phyloP scores from a whole-genome alignment of 2,329 filamentous ascomycete species.

The Fusarium hainanense region DNA sequence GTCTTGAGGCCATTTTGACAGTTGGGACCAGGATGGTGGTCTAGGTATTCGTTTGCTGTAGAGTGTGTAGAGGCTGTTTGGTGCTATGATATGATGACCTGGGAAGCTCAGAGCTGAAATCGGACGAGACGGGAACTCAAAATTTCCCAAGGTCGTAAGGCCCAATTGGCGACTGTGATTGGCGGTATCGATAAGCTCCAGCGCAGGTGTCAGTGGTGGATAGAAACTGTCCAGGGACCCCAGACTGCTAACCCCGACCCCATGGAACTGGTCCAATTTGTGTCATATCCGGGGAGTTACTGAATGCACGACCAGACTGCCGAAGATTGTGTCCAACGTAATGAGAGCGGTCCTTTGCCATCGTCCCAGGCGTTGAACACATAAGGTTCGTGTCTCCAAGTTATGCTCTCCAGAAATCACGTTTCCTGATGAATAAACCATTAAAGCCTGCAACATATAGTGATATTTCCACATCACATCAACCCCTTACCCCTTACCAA shows the following conservation, averaged over 20 bases:
- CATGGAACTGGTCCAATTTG: background rate
- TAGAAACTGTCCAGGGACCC: slow-evolving; percentile 5
- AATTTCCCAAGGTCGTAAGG: slow-evolving; percentile 35
- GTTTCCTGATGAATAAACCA: too few relatives aligned
- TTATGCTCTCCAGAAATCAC: background rate
- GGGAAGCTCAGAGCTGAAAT: slow-evolving; percentile 25
- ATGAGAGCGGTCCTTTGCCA: background rate
- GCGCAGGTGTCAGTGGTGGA: background rate
- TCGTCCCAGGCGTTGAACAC: too few relatives aligned
- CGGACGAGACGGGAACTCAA: slow-evolving; percentile 31
- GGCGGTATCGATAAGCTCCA: slow-evolving; percentile 24
- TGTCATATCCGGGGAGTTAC: background rate
- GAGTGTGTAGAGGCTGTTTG: background rate
- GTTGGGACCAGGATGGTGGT: background rate
- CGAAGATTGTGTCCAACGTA: background rate
- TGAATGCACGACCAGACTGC: background rate
- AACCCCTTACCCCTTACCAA: background rate
- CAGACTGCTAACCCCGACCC: slow-evolving; percentile 8
- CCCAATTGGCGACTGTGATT: slow-evolving; percentile 38
- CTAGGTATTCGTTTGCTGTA: background rate
- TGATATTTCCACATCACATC: background rate
- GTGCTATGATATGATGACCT: slow-evolving; percentile 24
- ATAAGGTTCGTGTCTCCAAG: too few relatives aligned
- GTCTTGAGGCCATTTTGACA: slow-evolving; percentile 41
- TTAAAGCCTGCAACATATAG: background rate